Evolutionary conservation across 139 green algal species (phyloP), one percentile per base, ranked within the genome.

Genomic region (Asterochloris erici): DNA sequence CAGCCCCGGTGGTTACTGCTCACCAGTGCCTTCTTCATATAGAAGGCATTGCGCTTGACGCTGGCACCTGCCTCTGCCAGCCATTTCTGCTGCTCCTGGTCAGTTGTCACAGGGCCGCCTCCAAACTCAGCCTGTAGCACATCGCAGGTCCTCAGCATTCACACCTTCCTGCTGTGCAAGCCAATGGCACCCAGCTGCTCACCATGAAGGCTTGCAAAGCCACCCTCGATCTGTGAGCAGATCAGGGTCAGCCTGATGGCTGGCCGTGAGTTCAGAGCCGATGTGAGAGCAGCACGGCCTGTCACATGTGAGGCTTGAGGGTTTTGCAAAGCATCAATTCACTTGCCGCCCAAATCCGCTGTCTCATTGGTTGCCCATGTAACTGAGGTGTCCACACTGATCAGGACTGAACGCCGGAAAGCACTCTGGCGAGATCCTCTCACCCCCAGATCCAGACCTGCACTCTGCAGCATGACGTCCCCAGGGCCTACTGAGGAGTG

Each of bases 21-120:
- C 68, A 96, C 94, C 82, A 96, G 88, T 14, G 94, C 90, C 62
- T 95, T 95, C 17, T 89, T 89, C 93, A 98, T 95, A 79, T 89
- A 94, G 81, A 93, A 97, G 10, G 92, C 94, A 79, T 89, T 91
- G 38, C 89, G 86, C 88, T 97, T 97, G 2, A 97, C 90, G 14
- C 84, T 88, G 0, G 87, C 88, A 61, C 75, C 85, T 6, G 93
- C 91, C 27, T 97, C 92, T 26, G 89, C 85, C 0, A 97, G 82
- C 61, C 92, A 94, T 10, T 87, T 83, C 12, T 90, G 90, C 77
- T 97, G 91, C 28, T 96, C 93, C 12, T 94, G 82, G 47, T 85
- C 81, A 14, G 79, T 47, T 63, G 64, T 75, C 64, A 71, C 27
- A 10, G 63, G 23, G 23, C 76, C 76, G 60, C 76, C 76, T 54